phyloP scores from a whole-genome alignment of 2,329 filamentous ascomycete species.

The Diplodia mutila region DNA sequence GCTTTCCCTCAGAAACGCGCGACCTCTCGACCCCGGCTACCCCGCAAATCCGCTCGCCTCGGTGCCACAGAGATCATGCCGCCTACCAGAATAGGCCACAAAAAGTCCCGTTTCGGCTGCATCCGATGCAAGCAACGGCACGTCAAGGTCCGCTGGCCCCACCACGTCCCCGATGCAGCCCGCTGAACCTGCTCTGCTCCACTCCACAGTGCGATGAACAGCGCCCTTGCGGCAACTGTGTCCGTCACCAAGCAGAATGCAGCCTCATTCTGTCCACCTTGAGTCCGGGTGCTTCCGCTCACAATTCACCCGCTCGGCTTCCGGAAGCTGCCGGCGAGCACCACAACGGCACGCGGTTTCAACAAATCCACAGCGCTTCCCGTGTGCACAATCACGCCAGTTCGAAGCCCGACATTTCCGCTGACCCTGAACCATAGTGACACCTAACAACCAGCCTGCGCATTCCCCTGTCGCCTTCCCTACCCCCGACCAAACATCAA shows the following conservation, averaged over 20 bases:
- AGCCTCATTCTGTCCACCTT: neutral
- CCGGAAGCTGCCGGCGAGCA: neutral
- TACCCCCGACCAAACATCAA: neutral
- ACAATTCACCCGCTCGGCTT: neutral
- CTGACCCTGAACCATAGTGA: neutral
- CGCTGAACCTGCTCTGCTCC: neutral
- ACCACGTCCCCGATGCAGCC: neutral
- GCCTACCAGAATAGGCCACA: conserved; percentile 14
- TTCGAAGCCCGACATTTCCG: neutral
- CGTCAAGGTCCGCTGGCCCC: neutral
- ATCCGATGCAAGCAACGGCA: conserved; percentile 19
- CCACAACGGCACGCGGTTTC: neutral
- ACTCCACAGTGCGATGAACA: conserved; percentile 17
- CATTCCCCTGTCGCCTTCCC: neutral
- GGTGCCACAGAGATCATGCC: neutral
- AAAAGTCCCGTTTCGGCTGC: conserved; percentile 15
- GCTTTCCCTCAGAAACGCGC: neutral
- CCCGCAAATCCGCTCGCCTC: neutral
- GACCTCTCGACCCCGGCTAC: neutral
- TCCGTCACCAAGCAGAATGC: neutral
- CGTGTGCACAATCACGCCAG: neutral
- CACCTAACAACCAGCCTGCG: neutral
- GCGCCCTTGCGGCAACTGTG: conserved; percentile 7
- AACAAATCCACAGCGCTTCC: neutral
- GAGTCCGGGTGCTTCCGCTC: neutral